These are phyloP conservation scores for Phyllostachys edulis DNA, from an alignment of 176 grass and related monocot species.

Conservation along the genomic window DNA sequence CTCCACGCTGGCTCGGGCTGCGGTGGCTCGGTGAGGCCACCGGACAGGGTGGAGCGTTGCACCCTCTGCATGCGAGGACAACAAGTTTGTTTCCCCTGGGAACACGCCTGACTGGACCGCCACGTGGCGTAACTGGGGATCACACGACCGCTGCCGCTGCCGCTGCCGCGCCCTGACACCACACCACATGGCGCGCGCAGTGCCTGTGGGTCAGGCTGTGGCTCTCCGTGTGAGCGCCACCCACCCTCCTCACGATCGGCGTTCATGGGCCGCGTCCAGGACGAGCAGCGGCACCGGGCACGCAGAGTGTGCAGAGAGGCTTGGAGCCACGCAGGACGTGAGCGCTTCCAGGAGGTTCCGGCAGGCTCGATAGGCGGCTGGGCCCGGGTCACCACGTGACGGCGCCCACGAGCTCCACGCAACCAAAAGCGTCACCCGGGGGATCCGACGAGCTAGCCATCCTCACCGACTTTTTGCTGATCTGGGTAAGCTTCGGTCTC, in stretches of 20 bases:
- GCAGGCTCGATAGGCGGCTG: background rate
- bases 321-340: background rate
- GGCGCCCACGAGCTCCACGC: slow-evolving; percentile 1
- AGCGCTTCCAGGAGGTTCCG: slow-evolving; percentile 24
- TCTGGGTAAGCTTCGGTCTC: too few relatives aligned
- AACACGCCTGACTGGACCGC: background rate
- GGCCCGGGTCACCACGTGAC: slow-evolving; percentile 28
- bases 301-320: too few relatives aligned
- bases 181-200: slow-evolving; percentile 4
- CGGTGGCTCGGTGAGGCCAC: too few relatives aligned
- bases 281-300: background rate
- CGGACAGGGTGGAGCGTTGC: too few relatives aligned
- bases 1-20: too few relatives aligned
- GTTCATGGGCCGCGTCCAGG: slow-evolving; percentile 36
- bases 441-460: too few relatives aligned
- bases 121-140: slow-evolving; percentile 8
- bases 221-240: too few relatives aligned
- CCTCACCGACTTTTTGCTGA: too few relatives aligned
- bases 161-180: background rate
- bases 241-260: too few relatives aligned
- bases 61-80: slow-evolving; percentile 27
- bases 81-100: background rate
- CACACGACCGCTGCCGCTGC: background rate
- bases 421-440: slow-evolving; percentile 4
- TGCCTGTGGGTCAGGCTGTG: background rate